Evolutionary conservation across 2,329 filamentous ascomycete species (phyloP).

Genomic region (Thielaviopsis musarum): DNA sequence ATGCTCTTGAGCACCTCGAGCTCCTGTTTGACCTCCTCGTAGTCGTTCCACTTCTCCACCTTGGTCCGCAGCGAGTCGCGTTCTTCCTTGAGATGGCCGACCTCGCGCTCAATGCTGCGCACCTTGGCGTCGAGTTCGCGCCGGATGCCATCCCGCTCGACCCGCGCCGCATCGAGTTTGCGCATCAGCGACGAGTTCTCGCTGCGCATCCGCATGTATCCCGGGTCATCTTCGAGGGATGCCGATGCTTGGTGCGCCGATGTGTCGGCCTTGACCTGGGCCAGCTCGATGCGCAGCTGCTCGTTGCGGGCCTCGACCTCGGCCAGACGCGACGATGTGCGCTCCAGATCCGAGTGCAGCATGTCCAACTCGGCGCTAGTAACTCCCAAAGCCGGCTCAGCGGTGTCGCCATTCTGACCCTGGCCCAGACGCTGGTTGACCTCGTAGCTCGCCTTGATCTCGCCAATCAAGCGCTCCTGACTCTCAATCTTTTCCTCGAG

Average conservation of each 20-base stretch:
- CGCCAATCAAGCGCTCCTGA: conserved; percentile 79
- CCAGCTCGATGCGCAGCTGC: conserved; percentile 76
- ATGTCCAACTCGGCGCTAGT: conserved; percentile 87
- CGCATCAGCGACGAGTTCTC: conserved; percentile 87
- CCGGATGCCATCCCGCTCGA: conserved; percentile 70
- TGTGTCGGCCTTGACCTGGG: conserved; percentile 56
- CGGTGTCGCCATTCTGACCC: conserved; percentile 42
- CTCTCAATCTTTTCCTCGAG: conserved; percentile 89
- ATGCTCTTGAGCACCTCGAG: conserved; percentile 95
- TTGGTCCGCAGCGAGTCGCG: conserved; percentile 65
- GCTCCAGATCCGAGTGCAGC: conserved; percentile 77
- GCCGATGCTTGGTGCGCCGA: conserved; percentile 43
- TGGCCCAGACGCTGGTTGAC: conserved; percentile 79
- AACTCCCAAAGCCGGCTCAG: conserved; percentile 41
- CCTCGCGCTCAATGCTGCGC: conserved; percentile 64
- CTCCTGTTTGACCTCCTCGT: conserved; percentile 91
- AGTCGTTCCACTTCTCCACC: conserved; percentile 80
- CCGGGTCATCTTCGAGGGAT: conserved; percentile 72
- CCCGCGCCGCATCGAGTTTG: conserved; percentile 66
- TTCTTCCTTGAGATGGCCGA: conserved; percentile 58
- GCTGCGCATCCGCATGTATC: conserved; percentile 71
- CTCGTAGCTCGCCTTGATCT: conserved; percentile 94
- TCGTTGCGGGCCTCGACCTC: conserved; percentile 92
- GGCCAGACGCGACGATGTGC: conserved; percentile 69
- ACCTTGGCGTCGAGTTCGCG: conserved; percentile 60